Evolutionary conservation across 768 basidiomycete species (phyloP), one percentile per base, ranked within the genome.

Genomic region (Lepiota venenata): DNA sequence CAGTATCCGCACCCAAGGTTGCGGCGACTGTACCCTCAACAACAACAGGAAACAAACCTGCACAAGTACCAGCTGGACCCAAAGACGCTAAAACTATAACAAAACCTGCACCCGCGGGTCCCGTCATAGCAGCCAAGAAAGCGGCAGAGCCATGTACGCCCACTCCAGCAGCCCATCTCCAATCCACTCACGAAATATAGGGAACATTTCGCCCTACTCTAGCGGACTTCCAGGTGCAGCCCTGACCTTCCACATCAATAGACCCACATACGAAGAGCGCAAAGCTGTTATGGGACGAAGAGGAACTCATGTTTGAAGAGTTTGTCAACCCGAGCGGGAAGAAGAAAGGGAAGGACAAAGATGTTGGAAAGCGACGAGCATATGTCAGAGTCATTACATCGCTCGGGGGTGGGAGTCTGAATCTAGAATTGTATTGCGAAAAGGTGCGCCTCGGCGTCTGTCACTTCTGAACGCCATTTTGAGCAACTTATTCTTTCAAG

Each of bases 281-380:
- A 45, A 85, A 89, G 61, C 81, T 97, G 3, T 73, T 98, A n/a
- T 95, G 94, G 84, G 95, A 99, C 68, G 97, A 98, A 72, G 97
- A 99, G 70, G 96, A 98, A 66, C 75, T 95, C 14, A 99, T 99
- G 97, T 99, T 95, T 60, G 96, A 98, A 69, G 90, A 91, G 32
- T 85, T 99, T 60, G 77, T 85, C 11, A 87, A 87, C 55, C 84
- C 85, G 12, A 76, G 75, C 2, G 53, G 46, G 20, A 92, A 91
- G 68, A 86, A 89, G 1, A 93, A 93, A 69, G 87, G 86, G 1
- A 98, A 98, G 69, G 94, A 95, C 64, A 96, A 95, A 64, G 92
- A 96, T 58, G 77, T 94, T 16, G 88, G 92, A 10, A 93, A 91
- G 65, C 84, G 89, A 41, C 85, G 95, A 52, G 96, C 92, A 1